These are phyloP conservation scores for Furcasterigmium furcatum DNA, from an alignment of 2,329 filamentous ascomycete genomes.

Conservation along the genomic window DNA sequence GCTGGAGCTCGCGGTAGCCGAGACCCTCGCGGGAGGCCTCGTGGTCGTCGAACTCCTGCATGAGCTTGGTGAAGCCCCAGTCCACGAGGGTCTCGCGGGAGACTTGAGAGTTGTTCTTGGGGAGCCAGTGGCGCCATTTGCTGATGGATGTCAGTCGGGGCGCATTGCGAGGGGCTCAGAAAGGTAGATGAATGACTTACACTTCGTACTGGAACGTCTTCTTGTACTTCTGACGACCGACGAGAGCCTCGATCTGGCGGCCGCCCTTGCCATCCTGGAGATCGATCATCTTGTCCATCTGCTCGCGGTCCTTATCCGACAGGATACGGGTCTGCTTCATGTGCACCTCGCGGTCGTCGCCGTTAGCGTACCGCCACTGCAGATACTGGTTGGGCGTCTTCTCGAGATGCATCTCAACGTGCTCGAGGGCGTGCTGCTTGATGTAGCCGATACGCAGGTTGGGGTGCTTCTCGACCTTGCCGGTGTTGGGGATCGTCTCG, in stretches of 20 bases:
- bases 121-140: constrained; percentile 86
- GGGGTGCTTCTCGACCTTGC: constrained; percentile 95
- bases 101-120: constrained; percentile 90
- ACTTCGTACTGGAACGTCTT: constrained; percentile 99
- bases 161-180: constrained; percentile 11
- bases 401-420: constrained; percentile 99
- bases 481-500: constrained; percentile 77
- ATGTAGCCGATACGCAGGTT: constrained; percentile 99
- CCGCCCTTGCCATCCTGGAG: constrained; percentile 76
- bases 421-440: constrained; percentile 97
- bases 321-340: constrained; percentile 96
- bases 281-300: constrained; percentile 90
- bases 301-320: constrained; percentile 77
- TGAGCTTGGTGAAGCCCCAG: constrained; percentile 84
- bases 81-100: constrained; percentile 87
- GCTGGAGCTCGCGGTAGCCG: constrained; percentile 89
- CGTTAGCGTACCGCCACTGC: constrained; percentile 97
- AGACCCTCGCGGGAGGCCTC: constrained; percentile 98
- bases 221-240: constrained; percentile 98
- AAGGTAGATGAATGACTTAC: constrained; percentile 42
- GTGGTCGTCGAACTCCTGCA: constrained; percentile 98
- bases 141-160: constrained; percentile 32
- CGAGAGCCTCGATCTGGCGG: constrained; percentile 79
- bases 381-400: constrained; percentile 99
- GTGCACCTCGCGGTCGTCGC: constrained; percentile 93